A percentile compares a stretch with the other conserved stretches of the same genome.
Conservation (phyloP, 306 rosid species). For the Cicer cuneatum region DNA sequence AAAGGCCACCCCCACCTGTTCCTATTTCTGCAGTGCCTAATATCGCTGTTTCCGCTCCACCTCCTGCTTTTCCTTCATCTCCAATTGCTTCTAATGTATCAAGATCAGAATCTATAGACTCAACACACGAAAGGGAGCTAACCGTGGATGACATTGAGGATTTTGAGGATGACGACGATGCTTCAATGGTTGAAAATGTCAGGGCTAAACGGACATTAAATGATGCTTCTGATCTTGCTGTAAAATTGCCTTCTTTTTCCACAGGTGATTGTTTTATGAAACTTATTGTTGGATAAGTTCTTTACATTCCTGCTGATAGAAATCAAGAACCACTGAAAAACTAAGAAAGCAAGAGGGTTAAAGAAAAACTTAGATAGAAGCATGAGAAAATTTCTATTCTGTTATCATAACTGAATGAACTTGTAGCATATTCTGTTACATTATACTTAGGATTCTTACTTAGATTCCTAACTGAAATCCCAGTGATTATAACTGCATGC, state of each 20-base stretch:
- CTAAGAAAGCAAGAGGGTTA: neutral
- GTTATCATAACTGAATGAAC: constrained; percentile 1
- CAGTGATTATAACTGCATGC: neutral
- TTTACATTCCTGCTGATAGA: constrained; percentile 6
- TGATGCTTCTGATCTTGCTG: constrained; percentile 88
- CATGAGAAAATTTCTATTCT: neutral
- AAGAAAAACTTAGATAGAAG: constrained; percentile 5
- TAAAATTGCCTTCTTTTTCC: constrained; percentile 79
- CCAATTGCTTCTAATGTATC: constrained; percentile 63
- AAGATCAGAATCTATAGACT: constrained; percentile 82
- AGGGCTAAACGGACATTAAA: constrained; percentile 77
- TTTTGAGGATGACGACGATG: constrained; percentile 74
- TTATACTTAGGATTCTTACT: constrained; percentile 1
- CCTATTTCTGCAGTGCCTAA: constrained; percentile 59
- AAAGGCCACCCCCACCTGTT: constrained; percentile 83
- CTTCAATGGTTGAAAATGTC: constrained; percentile 55
- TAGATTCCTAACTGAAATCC: constrained; percentile 21
- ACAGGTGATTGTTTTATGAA: constrained; percentile 70
- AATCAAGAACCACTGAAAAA: constrained; percentile 9
- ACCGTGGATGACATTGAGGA: constrained; percentile 96
- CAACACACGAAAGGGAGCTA: constrained; percentile 74
- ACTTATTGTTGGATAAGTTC: constrained; percentile 39
- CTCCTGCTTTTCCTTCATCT: constrained; percentile 58
- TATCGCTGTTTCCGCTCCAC: constrained; percentile 53
- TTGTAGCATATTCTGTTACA: constrained; percentile 19